phyloP scores from a whole-genome alignment of 2,329 filamentous ascomycete genomes.

The Beauveria caledonica region DNA sequence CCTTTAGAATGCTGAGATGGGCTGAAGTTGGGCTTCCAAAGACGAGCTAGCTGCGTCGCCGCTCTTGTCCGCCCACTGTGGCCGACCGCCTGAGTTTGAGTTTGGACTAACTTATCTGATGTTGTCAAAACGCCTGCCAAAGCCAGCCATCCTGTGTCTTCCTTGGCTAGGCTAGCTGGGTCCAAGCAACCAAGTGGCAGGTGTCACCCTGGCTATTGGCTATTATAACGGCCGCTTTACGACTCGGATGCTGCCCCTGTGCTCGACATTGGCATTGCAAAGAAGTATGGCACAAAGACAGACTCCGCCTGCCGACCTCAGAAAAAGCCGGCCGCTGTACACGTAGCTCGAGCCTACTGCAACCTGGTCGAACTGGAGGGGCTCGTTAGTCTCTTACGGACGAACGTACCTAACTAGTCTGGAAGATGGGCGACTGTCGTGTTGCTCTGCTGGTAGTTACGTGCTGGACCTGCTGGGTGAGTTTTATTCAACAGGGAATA shows the following conservation, averaged over 20 bases:
- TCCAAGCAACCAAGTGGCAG: not conserved
- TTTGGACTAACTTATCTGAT: not conserved
- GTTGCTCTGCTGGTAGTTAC: not conserved
- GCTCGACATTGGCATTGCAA: not conserved
- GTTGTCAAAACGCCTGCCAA: not conserved
- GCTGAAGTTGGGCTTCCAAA: constrained; percentile 4
- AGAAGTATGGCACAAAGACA: not conserved
- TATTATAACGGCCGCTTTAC: not conserved
- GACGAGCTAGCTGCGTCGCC: constrained; percentile 4
- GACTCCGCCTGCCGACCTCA: not conserved
- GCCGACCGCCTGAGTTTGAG: not conserved
- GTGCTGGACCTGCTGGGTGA: too few relatives aligned
- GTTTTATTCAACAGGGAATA: not conserved
- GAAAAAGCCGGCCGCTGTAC: not conserved
- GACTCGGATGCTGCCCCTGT: not conserved
- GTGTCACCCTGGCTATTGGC: not conserved
- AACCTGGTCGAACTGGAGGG: constrained; percentile 8
- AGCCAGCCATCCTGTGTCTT: not conserved
- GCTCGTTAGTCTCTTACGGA: not conserved
- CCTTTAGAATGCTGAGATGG: constrained; percentile 1
- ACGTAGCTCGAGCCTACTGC: not conserved
- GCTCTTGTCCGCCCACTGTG: not conserved
- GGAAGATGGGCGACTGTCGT: not conserved
- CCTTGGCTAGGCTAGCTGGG: not conserved
- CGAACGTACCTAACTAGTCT: too few relatives aligned